A percentile compares a stretch with the other conserved stretches of the same genome.
phyloP scores from a whole-genome alignment of 306 rosid genomes.

The Dalbergia cultrata region DNA sequence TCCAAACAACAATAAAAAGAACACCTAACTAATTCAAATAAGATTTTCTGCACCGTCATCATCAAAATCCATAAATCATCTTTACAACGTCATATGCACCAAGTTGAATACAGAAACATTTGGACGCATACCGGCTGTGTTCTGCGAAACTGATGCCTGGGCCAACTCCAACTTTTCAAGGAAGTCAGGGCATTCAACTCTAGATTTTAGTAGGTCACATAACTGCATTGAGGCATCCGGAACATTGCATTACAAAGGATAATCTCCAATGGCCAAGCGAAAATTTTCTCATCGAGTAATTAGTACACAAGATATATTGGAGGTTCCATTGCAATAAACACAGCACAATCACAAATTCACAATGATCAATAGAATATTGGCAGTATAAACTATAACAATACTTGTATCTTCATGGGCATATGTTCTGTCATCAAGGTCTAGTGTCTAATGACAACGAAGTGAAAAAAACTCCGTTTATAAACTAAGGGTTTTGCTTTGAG shows the following conservation, averaged over 20 bases:
- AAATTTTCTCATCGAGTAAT: slow-evolving; percentile 15
- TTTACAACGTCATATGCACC: slow-evolving; percentile 7
- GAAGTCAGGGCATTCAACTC: slow-evolving; percentile 83
- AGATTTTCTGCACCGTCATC: slow-evolving; percentile 1
- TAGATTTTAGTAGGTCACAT: slow-evolving; percentile 84
- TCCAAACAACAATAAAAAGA: slow-evolving; percentile 25
- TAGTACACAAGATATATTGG: slow-evolving; percentile 20
- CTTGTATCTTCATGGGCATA: neutral
- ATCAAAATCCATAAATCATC: slow-evolving; percentile 1
- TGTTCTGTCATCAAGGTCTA: neutral
- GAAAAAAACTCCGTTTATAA: neutral
- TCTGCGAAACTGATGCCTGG: slow-evolving; percentile 65
- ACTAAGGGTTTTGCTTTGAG: neutral
- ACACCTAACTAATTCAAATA: slow-evolving; percentile 6
- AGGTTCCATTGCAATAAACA: neutral
- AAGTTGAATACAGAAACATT: slow-evolving; percentile 25
- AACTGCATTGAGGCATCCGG: slow-evolving; percentile 64
- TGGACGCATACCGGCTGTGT: slow-evolving; percentile 62
- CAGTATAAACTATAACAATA: slow-evolving; percentile 5
- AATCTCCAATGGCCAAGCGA: slow-evolving; percentile 24
- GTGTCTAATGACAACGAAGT: neutral
- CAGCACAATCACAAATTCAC: neutral
- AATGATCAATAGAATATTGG: slow-evolving; percentile 8
- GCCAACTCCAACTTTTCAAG: slow-evolving; percentile 85
- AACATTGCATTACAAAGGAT: slow-evolving; percentile 13